These are phyloP conservation scores for Halophytophthora polymorphica DNA, from an alignment of 352 stramenopile genomes.

Conservation along the genomic window DNA sequence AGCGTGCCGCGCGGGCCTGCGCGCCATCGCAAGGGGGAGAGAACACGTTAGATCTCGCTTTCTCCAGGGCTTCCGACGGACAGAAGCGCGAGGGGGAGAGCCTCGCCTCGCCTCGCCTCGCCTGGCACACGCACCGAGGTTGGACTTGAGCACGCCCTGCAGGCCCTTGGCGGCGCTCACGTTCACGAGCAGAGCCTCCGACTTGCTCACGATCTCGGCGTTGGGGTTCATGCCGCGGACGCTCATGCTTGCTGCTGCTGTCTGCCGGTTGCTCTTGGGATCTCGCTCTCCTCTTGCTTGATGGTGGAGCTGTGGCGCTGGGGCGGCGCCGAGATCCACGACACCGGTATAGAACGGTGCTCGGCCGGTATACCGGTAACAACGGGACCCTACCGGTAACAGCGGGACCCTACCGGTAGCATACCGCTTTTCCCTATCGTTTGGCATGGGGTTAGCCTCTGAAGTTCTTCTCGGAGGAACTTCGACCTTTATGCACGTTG, in stretches of 20 bases:
- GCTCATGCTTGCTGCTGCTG: slow-evolving; percentile 40
- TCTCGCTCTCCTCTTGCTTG: not conserved
- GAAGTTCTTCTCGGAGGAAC: too few species aligned
- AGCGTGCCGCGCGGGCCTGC: slow-evolving; percentile 96
- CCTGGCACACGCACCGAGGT: slow-evolving; percentile 65
- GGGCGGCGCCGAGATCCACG: too few species aligned
- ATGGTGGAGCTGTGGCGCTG: slow-evolving; percentile 4
- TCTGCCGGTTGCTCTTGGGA: slow-evolving; percentile 3
- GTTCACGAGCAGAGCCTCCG: slow-evolving; percentile 96
- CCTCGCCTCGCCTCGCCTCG: not conserved
- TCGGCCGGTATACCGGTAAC: too few species aligned
- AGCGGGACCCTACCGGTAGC: not conserved
- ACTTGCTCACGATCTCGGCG: slow-evolving; percentile 96
- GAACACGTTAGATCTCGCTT: slow-evolving; percentile 3
- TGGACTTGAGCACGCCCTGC: slow-evolving; percentile 94
- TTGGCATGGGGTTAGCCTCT: too few species aligned
- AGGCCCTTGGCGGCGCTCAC: slow-evolving; percentile 96
- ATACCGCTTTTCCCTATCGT: too few species aligned
- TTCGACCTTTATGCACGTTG: too few species aligned
- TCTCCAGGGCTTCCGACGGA: not conserved
- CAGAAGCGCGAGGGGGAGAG: not conserved
- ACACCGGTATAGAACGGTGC: too few species aligned
- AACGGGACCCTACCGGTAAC: not conserved
- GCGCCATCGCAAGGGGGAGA: not conserved
- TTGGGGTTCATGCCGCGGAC: slow-evolving; percentile 91